Evolutionary conservation across 2,329 filamentous ascomycete genomes (phyloP).

Genomic region (Phaeomoniella chlamydospora): DNA sequence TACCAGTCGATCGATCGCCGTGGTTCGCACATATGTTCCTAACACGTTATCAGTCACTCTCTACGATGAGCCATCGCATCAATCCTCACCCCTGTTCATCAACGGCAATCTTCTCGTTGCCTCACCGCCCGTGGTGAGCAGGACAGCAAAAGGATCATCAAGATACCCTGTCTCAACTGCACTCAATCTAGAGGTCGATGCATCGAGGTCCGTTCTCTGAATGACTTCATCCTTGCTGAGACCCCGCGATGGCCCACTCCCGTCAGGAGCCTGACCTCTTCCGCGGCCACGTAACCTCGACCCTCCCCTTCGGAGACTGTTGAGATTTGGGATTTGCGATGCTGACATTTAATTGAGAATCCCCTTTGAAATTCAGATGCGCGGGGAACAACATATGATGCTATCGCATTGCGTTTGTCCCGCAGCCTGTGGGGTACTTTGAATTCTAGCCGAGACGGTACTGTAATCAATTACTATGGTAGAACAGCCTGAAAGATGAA

Average conservation of each 20-base stretch:
- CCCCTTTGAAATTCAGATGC: no score
- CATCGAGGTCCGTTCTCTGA: constrained; percentile 84
- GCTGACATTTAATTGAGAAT: constrained; percentile 56
- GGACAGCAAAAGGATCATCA: constrained; percentile 59
- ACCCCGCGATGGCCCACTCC: constrained; percentile 16
- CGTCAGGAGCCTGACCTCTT: constrained; percentile 28
- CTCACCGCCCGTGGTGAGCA: constrained; percentile 12
- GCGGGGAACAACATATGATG: no score
- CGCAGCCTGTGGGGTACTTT: no score
- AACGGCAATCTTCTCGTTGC: constrained; percentile 58
- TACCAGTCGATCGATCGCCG: constrained; percentile 67
- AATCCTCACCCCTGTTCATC: constrained; percentile 68
- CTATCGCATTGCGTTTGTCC: no score
- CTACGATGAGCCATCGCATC: no score
- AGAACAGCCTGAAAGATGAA: no score
- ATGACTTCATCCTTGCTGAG: constrained; percentile 55
- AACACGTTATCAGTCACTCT: no score
- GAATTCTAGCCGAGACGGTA: no score
- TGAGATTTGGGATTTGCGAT: constrained; percentile 65
- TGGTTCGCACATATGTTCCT: constrained; percentile 90
- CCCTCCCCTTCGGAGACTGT: constrained; percentile 39
- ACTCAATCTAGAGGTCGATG: constrained; percentile 74
- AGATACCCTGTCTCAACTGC: constrained; percentile 79
- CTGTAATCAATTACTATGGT: no score
- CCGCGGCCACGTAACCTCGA: constrained; percentile 23